phyloP scores from a whole-genome alignment of 352 stramenopile genomes.

The Pythium chondricola region DNA sequence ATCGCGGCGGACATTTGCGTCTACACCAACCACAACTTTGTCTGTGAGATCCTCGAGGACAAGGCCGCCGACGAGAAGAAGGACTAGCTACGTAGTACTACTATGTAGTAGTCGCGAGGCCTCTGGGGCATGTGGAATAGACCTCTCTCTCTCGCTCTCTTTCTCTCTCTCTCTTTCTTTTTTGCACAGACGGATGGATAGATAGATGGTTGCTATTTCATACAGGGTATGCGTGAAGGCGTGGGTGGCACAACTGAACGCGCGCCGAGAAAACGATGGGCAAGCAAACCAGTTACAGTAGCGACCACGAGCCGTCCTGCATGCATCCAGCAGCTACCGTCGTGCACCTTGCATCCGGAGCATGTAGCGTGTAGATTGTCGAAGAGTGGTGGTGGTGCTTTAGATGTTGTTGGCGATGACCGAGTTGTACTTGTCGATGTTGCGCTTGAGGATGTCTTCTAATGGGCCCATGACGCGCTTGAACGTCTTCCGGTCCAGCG shows the following conservation, averaged over 20 bases:
- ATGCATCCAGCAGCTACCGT: no score
- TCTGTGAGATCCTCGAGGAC: constrained; percentile 88
- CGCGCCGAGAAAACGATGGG: no score
- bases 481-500: constrained; percentile 91
- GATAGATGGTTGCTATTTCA: constrained; percentile 25
- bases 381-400: constrained; percentile 10
- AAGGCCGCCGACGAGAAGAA: constrained; percentile 33
- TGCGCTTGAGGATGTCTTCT: constrained; percentile 89
- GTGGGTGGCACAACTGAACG: no score
- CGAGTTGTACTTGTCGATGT: constrained; percentile 89
- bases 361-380: no score
- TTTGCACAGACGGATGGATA: no score
- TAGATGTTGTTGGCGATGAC: constrained; percentile 89
- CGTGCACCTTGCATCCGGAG: background rate
- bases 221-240: no score
- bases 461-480: constrained; percentile 87
- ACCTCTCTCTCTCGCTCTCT: constrained; percentile 13
- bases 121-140: background rate
- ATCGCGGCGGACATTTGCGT: constrained; percentile 98
- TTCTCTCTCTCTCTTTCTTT: no score
- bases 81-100: constrained; percentile 20
- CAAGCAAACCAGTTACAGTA: no score
- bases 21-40: constrained; percentile 98
- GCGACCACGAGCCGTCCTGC: no score
- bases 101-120: background rate